Base-by-base conservation (phyloP, 768 basidiomycete genomes). In the Leccinum aurantiacum region DNA sequence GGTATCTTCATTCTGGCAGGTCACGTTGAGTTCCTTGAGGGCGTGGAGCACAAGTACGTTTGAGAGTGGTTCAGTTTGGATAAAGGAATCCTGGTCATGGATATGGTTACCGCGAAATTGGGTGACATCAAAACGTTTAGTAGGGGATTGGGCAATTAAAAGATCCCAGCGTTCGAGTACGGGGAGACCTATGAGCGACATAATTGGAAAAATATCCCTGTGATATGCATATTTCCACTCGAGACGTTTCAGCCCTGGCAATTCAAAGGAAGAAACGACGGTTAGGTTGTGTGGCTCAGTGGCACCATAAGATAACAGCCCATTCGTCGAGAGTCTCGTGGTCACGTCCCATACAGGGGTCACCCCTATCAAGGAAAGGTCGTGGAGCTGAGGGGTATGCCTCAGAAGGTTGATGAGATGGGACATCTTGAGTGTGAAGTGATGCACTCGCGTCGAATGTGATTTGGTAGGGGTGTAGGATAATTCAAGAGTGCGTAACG, bases 141-240 rank as follows among this genome's bases (percentile, higher is more conserved):
- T 59, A 47, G 64, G 72, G 4, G 65, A 60, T 44, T 69, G 76
- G 29, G 78, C 76, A n/a, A 83, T 69, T 64, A 74, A 75, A 47
- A 83, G 67, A 55, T 82, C 80, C 60, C 82, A 71, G 54, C 70
- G 76, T 56, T 79, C 76, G 57, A 84, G 74, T 33, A 58, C 67
- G 9, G 82, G 81, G 13, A 74, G 60, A 46, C 65, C 60, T 56
- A 82, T 59, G 62, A 81, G 74, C 22, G 78, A 76, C 60, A 84
- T 67, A 49, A 84, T 73, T 31, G 75, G 70, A 54, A 78, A 75
- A 49, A 83, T 64, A 53, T 80, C 81, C 38, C 66, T 70, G 50
- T 76, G 67, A 53, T 71, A 77, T 17, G 80, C 80, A 60, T 75
- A 79, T 49, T 75, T 79, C 81, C 82, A 84, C 33, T 80, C 78